phyloP scores from a whole-genome alignment of 2,329 filamentous ascomycete genomes.

The Dactylellina drechsleri region DNA sequence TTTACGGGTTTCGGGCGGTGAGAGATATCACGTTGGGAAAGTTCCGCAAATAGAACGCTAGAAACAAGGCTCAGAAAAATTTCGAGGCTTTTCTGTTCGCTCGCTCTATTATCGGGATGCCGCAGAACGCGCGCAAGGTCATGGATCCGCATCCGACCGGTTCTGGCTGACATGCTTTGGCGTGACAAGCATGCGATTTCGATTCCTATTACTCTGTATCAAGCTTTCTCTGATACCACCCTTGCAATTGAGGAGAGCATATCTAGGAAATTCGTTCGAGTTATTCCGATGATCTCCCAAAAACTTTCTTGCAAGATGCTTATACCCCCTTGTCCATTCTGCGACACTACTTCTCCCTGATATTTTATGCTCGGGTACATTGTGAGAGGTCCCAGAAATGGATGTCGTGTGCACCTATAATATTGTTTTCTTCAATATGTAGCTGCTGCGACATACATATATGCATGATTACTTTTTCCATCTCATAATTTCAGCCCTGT shows the following conservation, averaged over 20 bases:
- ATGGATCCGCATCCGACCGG: constrained; percentile 44
- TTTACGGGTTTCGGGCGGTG: constrained; percentile 47
- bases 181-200: constrained; percentile 53
- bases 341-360: constrained; percentile 47
- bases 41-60: constrained; percentile 35
- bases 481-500: constrained; percentile 38
- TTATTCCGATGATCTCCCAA: constrained; percentile 46
- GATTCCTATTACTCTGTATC: constrained; percentile 17
- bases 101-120: constrained; percentile 33
- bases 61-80: constrained; percentile 21
- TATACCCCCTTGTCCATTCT: constrained; percentile 38
- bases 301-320: constrained; percentile 11
- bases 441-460: constrained; percentile 8
- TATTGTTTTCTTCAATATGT: constrained; percentile 23
- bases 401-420: too few relatives aligned
- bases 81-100: constrained; percentile 42
- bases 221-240: constrained; percentile 20
- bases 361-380: constrained; percentile 37
- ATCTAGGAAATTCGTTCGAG: constrained; percentile 32
- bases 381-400: constrained; percentile 16
- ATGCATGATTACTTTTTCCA: constrained; percentile 34
- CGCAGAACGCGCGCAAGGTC: constrained; percentile 46
- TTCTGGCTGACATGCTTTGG: constrained; percentile 37
- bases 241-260: constrained; percentile 9
- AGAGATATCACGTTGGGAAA: constrained; percentile 23